Percentiles rank a stretch among this genome's conserved stretches.
These are phyloP conservation scores for Neoconidiobolus thromboides DNA, from an alignment of 371 early-diverging fungal species.

Conservation along the genomic window DNA sequence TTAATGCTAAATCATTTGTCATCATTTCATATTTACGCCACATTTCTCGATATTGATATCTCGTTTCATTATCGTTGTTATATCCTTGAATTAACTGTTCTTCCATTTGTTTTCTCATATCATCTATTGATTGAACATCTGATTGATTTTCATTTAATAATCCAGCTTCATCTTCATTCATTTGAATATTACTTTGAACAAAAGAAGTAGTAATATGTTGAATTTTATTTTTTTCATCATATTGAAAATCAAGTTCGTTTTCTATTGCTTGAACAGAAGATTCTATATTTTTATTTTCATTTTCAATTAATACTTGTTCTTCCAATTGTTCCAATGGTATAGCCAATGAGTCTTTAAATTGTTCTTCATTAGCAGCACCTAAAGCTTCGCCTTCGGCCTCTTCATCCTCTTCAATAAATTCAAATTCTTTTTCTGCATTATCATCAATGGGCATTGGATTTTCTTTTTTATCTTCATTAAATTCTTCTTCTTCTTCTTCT, in stretches of 20 bases:
- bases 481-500: slow-evolving; percentile 23
- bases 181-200: too few species aligned
- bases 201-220: too few species aligned
- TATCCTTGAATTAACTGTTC: too few species aligned
- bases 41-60: slow-evolving; percentile 18
- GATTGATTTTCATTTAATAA: too few species aligned
- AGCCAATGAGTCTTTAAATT: slow-evolving; percentile 34
- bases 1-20: slow-evolving; percentile 72
- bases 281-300: slow-evolving; percentile 8
- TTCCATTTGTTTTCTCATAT: too few species aligned
- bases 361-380: slow-evolving; percentile 53
- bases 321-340: slow-evolving; percentile 21
- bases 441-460: slow-evolving; percentile 19
- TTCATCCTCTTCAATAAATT: slow-evolving; percentile 57
- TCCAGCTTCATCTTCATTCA: too few species aligned
- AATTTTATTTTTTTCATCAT: too few species aligned
- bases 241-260: slow-evolving; percentile 15
- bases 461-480: slow-evolving; percentile 24
- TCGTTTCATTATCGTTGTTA: too few species aligned
- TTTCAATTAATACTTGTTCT: slow-evolving; percentile 26
- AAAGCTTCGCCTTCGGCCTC: slow-evolving; percentile 48
- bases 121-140: too few species aligned
- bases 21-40: slow-evolving; percentile 81
- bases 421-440: slow-evolving; percentile 27
- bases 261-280: slow-evolving; percentile 15